Evolutionary conservation across 805 yeast genomes (phyloP).

Genomic region (Ogataea corticis): DNA sequence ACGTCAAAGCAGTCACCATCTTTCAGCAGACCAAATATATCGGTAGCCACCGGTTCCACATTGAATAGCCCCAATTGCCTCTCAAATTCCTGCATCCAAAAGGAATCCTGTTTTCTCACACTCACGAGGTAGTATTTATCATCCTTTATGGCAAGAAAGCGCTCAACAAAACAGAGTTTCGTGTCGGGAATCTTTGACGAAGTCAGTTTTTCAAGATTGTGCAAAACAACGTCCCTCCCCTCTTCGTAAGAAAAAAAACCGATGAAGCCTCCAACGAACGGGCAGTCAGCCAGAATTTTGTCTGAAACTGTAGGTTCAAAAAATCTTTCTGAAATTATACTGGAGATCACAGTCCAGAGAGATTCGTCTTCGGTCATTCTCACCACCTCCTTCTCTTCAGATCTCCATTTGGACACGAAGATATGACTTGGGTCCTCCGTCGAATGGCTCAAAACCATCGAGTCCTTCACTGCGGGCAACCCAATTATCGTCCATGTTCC

Average conservation of each 20-base stretch:
- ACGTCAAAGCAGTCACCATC: constrained; percentile 29
- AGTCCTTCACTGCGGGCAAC: constrained; percentile 47
- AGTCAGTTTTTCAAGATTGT: constrained; percentile 41
- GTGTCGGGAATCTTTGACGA: constrained; percentile 61
- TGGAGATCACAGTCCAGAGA: constrained; percentile 57
- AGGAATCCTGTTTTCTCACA: constrained; percentile 40
- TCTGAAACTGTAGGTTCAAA: constrained; percentile 32
- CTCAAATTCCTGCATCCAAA: constrained; percentile 36
- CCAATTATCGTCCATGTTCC: constrained; percentile 91
- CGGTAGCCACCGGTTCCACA: neutral
- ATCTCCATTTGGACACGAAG: constrained; percentile 32
- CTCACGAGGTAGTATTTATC: constrained; percentile 54
- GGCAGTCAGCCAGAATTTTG: constrained; percentile 43
- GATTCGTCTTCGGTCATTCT: constrained; percentile 19
- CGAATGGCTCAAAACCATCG: constrained; percentile 62
- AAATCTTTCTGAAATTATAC: constrained; percentile 43
- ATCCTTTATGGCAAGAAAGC: constrained; percentile 59
- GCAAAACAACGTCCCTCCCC: constrained; percentile 51
- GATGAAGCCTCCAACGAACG: constrained; percentile 88
- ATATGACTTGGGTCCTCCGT: constrained; percentile 41
- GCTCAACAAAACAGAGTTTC: constrained; percentile 67
- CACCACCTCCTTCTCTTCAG: constrained; percentile 4
- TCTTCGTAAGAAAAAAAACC: constrained; percentile 90
- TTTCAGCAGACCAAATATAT: constrained; percentile 4
- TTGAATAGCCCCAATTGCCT: neutral